Evolutionary conservation across 2,329 filamentous ascomycete genomes (phyloP).

Genomic region (Allantophomopsis lycopodina): DNA sequence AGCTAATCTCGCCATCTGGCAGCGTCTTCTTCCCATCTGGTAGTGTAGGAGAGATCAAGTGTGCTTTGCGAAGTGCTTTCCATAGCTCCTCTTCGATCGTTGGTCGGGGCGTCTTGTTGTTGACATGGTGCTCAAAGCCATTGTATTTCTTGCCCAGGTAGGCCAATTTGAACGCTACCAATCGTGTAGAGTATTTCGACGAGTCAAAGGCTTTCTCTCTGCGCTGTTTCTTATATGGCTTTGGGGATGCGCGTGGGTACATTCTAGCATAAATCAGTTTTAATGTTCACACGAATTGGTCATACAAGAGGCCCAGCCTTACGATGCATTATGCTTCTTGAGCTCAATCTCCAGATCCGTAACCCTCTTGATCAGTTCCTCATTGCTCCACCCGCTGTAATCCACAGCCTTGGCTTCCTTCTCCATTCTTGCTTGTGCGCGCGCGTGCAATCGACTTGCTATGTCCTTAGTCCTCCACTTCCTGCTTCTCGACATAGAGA

Average conservation of each 20-base stretch:
- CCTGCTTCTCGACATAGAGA: conserved; percentile 6
- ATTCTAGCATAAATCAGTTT: background rate
- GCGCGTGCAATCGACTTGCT: conserved; percentile 4
- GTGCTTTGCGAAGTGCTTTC: conserved; percentile 73
- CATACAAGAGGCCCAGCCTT: conserved; percentile 7
- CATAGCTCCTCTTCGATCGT: conserved; percentile 90
- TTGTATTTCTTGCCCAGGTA: conserved; percentile 88
- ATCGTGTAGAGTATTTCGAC: conserved; percentile 66
- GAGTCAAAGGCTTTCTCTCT: conserved; percentile 44
- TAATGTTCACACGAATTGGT: conserved; percentile 1
- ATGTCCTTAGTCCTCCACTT: conserved; percentile 7
- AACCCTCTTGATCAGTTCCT: conserved; percentile 55
- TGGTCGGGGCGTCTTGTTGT: conserved; percentile 52
- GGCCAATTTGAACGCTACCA: conserved; percentile 84
- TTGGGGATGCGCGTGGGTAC: conserved; percentile 19
- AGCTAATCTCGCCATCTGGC: conserved; percentile 49
- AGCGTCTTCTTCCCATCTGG: conserved; percentile 32
- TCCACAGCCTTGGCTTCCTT: conserved; percentile 22
- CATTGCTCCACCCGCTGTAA: conserved; percentile 56
- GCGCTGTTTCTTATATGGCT: conserved; percentile 15
- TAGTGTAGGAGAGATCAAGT: conserved; percentile 49
- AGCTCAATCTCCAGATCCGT: conserved; percentile 54
- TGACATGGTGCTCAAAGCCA: conserved; percentile 77
- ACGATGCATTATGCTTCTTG: conserved; percentile 28
- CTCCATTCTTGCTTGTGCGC: conserved; percentile 6